Conservation (phyloP, 768 basidiomycete species). For the Mycena sanguinolenta region DNA sequence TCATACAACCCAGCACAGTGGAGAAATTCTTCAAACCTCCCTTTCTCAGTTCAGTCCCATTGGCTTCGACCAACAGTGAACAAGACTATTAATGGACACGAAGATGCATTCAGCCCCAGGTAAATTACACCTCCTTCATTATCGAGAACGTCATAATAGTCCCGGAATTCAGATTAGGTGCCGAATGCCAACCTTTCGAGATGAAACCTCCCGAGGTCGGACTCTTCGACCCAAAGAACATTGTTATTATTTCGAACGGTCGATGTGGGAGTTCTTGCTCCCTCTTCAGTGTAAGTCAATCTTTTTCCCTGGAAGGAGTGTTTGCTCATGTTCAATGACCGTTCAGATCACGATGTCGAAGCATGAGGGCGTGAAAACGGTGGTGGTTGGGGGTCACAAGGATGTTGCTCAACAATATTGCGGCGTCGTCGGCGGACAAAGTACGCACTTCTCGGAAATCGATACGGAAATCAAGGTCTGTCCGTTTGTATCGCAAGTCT, state of each 20-base stretch:
- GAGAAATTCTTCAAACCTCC: conserved; percentile 60
- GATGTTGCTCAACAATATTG: conserved; percentile 67
- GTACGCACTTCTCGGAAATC: conserved; percentile 67
- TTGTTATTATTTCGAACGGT: conserved; percentile 71
- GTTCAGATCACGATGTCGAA: conserved; percentile 71
- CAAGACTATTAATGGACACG: conserved; percentile 59
- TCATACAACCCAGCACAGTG: conserved; percentile 66
- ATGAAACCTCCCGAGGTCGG: conserved; percentile 55
- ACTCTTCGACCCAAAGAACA: conserved; percentile 63
- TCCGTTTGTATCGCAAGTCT: conserved; percentile 18
- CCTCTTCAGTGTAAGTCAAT: conserved; percentile 55
- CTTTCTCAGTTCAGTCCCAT: conserved; percentile 55
- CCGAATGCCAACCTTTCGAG: conserved; percentile 59
- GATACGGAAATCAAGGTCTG: conserved; percentile 70
- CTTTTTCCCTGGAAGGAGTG: neutral
- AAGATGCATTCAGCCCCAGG: conserved; percentile 67
- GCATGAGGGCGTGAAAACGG: conserved; percentile 66
- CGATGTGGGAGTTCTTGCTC: conserved; percentile 65
- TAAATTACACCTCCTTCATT: conserved; percentile 30
- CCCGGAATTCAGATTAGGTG: conserved; percentile 53
- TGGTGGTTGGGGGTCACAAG: conserved; percentile 68
- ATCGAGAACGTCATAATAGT: neutral
- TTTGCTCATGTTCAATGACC: neutral
- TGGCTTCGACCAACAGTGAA: conserved; percentile 62
- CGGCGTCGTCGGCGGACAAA: conserved; percentile 75